Evolutionary conservation across 441 rosid genomes (phyloP).

Genomic region (Viola pubescens): DNA sequence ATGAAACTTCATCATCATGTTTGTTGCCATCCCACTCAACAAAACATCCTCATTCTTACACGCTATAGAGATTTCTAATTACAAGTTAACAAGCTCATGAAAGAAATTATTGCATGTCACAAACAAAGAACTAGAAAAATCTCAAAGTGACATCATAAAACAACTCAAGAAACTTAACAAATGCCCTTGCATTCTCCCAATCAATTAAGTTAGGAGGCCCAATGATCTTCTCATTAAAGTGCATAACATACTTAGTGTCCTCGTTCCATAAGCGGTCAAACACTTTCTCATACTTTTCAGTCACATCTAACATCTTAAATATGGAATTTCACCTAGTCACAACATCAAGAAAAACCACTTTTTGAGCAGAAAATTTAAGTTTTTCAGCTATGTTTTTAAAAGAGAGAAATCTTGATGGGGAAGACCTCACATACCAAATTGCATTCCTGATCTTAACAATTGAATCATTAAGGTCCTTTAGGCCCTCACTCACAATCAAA

Average conservation of each 20-base stretch:
- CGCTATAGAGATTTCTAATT: background rate
- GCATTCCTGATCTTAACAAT: background rate
- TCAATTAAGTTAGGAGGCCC: background rate
- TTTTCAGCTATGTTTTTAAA: background rate
- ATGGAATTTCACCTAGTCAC: conserved; percentile 13
- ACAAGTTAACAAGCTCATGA: background rate
- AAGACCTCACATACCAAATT: background rate
- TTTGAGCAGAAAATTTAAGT: background rate
- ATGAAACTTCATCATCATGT: background rate
- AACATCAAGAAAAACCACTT: conserved; percentile 1
- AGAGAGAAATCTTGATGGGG: background rate
- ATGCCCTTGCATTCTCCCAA: background rate
- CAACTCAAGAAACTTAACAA: background rate
- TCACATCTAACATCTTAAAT: conserved; percentile 4
- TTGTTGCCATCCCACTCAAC: background rate
- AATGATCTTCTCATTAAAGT: background rate
- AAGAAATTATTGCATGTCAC: background rate
- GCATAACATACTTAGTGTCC: background rate
- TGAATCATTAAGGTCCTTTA: background rate
- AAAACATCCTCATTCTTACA: background rate
- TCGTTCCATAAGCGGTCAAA: background rate
- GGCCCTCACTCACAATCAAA: background rate
- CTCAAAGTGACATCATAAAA: background rate
- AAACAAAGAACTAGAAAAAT: background rate
- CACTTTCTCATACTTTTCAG: conserved; percentile 1